phyloP scores from a whole-genome alignment of 1,284 basidiomycete genomes.

The Austroboletus rostrupii region DNA sequence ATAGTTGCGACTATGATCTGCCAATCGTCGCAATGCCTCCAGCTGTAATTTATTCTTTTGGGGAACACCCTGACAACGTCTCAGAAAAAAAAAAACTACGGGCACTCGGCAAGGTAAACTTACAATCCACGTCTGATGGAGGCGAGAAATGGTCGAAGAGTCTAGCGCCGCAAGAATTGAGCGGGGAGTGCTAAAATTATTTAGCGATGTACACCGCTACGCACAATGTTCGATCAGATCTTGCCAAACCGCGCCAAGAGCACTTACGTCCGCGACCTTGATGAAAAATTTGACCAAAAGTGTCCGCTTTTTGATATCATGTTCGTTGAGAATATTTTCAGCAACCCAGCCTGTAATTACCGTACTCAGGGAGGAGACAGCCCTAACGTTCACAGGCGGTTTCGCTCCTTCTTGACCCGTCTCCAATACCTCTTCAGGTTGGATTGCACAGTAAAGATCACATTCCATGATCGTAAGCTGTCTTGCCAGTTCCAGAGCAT shows the following conservation, averaged over 20 bases:
- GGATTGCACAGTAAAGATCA: slow-evolving; percentile 81
- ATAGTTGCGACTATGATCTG: slow-evolving; percentile 90
- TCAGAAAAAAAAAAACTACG: slow-evolving; percentile 11
- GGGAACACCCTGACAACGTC: slow-evolving; percentile 61
- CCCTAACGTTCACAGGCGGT: slow-evolving; percentile 70
- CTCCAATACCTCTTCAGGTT: slow-evolving; percentile 84
- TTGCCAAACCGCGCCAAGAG: slow-evolving; percentile 14
- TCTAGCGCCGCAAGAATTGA: slow-evolving; percentile 93
- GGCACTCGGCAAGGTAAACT: slow-evolving; percentile 27
- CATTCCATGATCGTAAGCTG: slow-evolving; percentile 96
- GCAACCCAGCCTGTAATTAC: slow-evolving; percentile 94
- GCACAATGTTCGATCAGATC: slow-evolving; percentile 25
- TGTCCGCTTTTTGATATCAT: slow-evolving; percentile 85
- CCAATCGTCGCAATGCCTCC: slow-evolving; percentile 78
- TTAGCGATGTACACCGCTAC: slow-evolving; percentile 79
- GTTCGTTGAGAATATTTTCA: slow-evolving; percentile 87
- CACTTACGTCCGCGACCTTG: slow-evolving; percentile 87
- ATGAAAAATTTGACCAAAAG: slow-evolving; percentile 91
- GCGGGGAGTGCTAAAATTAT: slow-evolving; percentile 91
- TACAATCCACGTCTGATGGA: slow-evolving; percentile 90
- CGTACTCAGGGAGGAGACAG: slow-evolving; percentile 86
- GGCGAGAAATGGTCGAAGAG: slow-evolving; percentile 86
- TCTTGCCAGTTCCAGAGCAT: slow-evolving; percentile 86
- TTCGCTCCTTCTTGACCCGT: slow-evolving; percentile 67
- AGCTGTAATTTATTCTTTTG: slow-evolving; percentile 82